phyloP scores from a whole-genome alignment of 805 yeast species.

The Osmozyma mogii region DNA sequence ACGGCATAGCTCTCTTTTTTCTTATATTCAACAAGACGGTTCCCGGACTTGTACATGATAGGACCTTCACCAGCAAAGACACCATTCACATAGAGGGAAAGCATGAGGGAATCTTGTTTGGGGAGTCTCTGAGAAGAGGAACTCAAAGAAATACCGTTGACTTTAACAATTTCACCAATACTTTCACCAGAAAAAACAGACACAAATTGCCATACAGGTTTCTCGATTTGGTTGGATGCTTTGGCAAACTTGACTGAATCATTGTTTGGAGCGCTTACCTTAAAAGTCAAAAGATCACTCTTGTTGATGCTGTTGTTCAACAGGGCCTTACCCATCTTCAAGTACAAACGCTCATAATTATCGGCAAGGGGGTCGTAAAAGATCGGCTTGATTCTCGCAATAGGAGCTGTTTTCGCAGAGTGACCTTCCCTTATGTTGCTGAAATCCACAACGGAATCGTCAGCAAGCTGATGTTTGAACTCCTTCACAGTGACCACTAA shows the following conservation, averaged over 20 bases:
- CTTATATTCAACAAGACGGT: constrained; percentile 40
- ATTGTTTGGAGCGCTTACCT: constrained; percentile 45
- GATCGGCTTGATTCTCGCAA: constrained; percentile 57
- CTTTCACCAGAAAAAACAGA: constrained; percentile 66
- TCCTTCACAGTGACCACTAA: constrained; percentile 68
- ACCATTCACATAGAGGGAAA: constrained; percentile 59
- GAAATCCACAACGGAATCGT: constrained; percentile 1
- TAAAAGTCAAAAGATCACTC: constrained; percentile 44
- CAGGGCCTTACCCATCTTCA: constrained; percentile 46
- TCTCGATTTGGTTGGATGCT: constrained; percentile 53
- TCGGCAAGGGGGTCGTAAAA: constrained; percentile 57
- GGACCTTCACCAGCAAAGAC: constrained; percentile 51
- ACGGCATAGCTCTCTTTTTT: constrained; percentile 34
- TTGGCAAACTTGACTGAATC: constrained; percentile 49
- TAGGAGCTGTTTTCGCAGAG: constrained; percentile 35
- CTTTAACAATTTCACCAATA: constrained; percentile 62
- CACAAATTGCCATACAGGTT: constrained; percentile 58
- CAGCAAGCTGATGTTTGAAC: constrained; percentile 42
- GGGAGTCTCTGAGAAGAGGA: constrained; percentile 25
- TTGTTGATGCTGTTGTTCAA: constrained; percentile 18
- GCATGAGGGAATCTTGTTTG: constrained; percentile 45
- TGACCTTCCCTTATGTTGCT: neutral
- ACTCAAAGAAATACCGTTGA: constrained; percentile 46
- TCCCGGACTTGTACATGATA: constrained; percentile 41
- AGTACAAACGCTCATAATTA: constrained; percentile 51